Base-by-base conservation (phyloP, 2,329 filamentous ascomycete species). In the Talaromyces sp. region DNA sequence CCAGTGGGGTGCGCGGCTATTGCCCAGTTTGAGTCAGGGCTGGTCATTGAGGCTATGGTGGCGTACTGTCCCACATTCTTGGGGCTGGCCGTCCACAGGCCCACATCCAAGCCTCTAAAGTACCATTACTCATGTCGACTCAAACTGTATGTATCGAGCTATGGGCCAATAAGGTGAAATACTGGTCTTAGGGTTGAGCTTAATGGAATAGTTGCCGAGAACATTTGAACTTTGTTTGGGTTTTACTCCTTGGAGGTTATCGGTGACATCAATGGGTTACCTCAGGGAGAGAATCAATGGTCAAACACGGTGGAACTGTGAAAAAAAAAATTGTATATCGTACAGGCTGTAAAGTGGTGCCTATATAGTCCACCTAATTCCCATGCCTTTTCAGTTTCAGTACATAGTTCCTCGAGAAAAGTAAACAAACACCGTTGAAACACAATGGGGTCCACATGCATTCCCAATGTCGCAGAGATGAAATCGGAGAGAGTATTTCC, bases 401-500 rank as follows among this genome's bases (percentile, higher is more conserved):
- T 8, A 17, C 41, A 16, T 20, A 11, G 3, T 32, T 3, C 17
- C 40, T 19, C 14, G n/a, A 10, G n/a, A 3, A 24, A 4, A 27
- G 20, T n/a, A 42, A 19, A 24, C 11, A 16, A 29, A 9, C 1
- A 3, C 14, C 6, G 8, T 32, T 13, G 4, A 35, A 41, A 37
- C 16, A 56, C 53, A 37, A 43, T 39, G 36, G 36, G 36, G 4
- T 39, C 36, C 16, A 39, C 7, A 2, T 3, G 6, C 17, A 16
- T n/a, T 8, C 30, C 40, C 3, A 20, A 44, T 10, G 36, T 49
- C 9, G 22, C 35, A 19, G 19, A 49, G 9, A 14, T 54, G 4
- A 46, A 48, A 16, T 55, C 56, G 6, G 62, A 65, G 36, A 56
- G 62, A 37, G 37, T 63, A 16, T 57, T 60, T 14, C 61, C 62